Evolutionary conservation across 805 yeast species (phyloP), one percentile per base, ranked within the genome.

Genomic region (Nakazawaea pomicola): DNA sequence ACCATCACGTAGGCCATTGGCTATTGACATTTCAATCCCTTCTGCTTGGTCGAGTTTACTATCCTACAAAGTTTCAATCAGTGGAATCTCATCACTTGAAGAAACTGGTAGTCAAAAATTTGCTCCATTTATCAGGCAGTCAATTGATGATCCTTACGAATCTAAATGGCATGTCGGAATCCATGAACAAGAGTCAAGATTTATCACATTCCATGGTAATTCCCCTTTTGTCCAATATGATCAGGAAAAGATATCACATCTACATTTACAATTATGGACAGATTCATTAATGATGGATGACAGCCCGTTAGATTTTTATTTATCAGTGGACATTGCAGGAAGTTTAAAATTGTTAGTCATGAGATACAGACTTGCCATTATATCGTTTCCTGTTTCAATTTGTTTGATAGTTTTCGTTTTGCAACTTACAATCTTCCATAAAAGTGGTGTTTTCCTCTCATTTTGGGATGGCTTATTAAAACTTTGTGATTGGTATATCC

Each of bases 91-190:
- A 16, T 40, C 43, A 15, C 20, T 23, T 21, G 48, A 50, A n/a
- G n/a, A n/a, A 17, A 50, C 60, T 36, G 63, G 59, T 39, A 48
- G 59, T 4, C 64, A 58, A 39, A 46, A 54, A 33, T 83, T 81
- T 51, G 59, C 74, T 16, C 85, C 95, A 1, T 67, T 88, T 28
- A 58, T 84, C 3, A 70, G 88, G 43, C 96, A 89, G 57, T 73
- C 74, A 62, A 64, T 76, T 4, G 62, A 67, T 9, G 79, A 77
- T 27, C 84, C 85, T 1, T 71, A 64, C 49, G 96, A 90, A 56
- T 72, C 87, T 0, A 88, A 87, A 60, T 90, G 91, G 89, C 84
- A 80, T 51, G 60, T 83, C 7, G 70, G 80, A 41, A 45, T 80
- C 1, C 56, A 64, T 6, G 56, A 64, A 4, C 56, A 65, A 16